A percentile compares a stretch with the other conserved stretches of the same genome.
Conservation (phyloP, 176 grass and related monocot genomes). For the Pontederia crassipes region DNA sequence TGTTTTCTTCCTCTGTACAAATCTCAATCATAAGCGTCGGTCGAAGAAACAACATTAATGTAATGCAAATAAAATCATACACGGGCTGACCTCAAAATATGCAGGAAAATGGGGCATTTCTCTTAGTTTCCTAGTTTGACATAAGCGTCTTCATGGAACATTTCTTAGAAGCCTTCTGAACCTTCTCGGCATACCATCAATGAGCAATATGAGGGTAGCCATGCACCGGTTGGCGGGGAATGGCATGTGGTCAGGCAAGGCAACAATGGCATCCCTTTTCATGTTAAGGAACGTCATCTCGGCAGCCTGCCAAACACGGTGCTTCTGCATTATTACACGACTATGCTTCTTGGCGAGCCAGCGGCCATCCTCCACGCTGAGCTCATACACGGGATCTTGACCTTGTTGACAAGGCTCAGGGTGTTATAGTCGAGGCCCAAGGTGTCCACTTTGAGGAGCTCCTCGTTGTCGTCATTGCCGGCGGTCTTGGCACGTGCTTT, state of each 20-base stretch:
- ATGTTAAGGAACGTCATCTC: constrained; percentile 46
- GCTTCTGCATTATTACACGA: constrained; percentile 58
- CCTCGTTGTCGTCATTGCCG: constrained; percentile 23
- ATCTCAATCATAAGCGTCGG: no score
- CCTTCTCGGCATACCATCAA: constrained; percentile 77
- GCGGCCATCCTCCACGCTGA: constrained; percentile 64
- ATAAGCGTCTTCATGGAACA: constrained; percentile 48
- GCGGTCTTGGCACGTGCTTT: constrained; percentile 52
- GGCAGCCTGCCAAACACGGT: constrained; percentile 57
- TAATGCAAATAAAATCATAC: no score
- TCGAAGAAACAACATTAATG: no score
- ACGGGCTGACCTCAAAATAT: no score
- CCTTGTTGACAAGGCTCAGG: constrained; percentile 71
- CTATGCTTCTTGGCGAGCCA: constrained; percentile 69
- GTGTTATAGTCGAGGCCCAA: constrained; percentile 63
- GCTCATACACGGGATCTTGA: constrained; percentile 63
- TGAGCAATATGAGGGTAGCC: constrained; percentile 72
- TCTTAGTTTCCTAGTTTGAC: constrained; percentile 8
- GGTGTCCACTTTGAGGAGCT: constrained; percentile 42
- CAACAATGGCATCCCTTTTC: constrained; percentile 68
- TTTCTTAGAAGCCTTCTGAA: constrained; percentile 55
- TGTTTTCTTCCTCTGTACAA: no score
- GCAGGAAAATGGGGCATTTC: no score
- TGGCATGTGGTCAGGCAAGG: constrained; percentile 62
- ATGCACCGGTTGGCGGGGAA: constrained; percentile 80